Conservation (phyloP, 139 green algal species). For the Chlamydomonas schloesseri region DNA sequence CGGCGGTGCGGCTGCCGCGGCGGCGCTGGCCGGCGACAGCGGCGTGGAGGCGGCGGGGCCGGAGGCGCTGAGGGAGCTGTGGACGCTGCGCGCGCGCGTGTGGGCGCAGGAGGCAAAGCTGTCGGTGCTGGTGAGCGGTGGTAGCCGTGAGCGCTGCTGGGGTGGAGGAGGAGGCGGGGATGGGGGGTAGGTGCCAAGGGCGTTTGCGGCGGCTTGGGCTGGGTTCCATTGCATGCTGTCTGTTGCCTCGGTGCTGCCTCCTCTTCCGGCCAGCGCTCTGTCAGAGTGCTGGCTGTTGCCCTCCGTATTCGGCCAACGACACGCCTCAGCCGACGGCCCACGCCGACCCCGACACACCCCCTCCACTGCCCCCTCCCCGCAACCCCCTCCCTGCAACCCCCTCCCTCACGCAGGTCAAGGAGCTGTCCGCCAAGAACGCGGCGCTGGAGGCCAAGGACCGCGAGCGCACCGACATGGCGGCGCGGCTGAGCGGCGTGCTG, state of each 20-base stretch:
- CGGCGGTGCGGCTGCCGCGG: neutral
- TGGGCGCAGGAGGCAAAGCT: conserved; percentile 11
- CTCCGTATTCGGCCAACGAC: no score
- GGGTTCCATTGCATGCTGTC: no score
- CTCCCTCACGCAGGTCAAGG: conserved; percentile 32
- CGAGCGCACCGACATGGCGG: conserved; percentile 17
- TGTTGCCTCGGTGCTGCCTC: no score
- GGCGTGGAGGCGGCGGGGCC: neutral
- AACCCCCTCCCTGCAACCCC: neutral
- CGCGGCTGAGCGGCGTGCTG: conserved; percentile 22
- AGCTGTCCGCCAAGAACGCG: conserved; percentile 42
- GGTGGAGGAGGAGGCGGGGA: neutral
- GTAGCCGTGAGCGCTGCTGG: neutral
- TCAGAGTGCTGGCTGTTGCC: no score
- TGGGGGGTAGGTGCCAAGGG: no score
- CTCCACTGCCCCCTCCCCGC: neutral
- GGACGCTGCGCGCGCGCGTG: conserved; percentile 28
- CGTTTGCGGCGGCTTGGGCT: neutral
- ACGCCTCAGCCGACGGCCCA: no score
- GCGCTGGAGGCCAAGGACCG: conserved; percentile 31
- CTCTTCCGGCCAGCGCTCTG: no score
- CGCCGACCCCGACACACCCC: no score
- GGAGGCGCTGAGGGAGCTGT: conserved; percentile 35
- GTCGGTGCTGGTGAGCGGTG: conserved; percentile 4
- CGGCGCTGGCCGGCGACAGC: neutral